Conservation (phyloP, 257 asterid species). For the Anisodus acutangulus region DNA sequence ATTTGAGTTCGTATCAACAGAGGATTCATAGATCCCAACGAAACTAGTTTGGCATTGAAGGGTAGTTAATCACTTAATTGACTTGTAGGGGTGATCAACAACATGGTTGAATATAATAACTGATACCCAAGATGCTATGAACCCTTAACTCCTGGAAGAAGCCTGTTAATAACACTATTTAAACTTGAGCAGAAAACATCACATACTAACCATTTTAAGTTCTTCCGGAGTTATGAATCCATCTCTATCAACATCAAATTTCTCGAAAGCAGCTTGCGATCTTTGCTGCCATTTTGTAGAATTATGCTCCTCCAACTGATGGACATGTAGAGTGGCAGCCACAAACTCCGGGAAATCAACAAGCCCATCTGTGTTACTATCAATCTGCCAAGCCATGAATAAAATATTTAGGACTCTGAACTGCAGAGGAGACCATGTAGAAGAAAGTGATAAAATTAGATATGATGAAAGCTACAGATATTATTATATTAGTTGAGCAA, state of each 20-base stretch:
- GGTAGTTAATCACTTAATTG: neutral
- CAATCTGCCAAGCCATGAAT: constrained; percentile 59
- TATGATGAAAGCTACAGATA: neutral
- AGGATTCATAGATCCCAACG: neutral
- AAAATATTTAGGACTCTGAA: neutral
- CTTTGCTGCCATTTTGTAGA: constrained; percentile 69
- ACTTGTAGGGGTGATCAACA: constrained; percentile 13
- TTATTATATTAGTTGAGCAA: neutral
- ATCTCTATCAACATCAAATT: constrained; percentile 78
- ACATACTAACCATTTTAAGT: constrained; percentile 65
- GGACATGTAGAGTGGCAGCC: constrained; percentile 81
- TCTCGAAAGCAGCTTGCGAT: constrained; percentile 77
- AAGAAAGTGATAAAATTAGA: neutral
- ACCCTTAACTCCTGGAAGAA: neutral
- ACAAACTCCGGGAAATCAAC: constrained; percentile 84
- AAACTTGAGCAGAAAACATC: neutral
- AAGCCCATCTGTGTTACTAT: constrained; percentile 84
- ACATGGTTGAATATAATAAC: neutral
- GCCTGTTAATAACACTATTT: neutral
- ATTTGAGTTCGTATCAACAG: neutral
- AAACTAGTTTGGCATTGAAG: neutral
- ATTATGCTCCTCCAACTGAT: constrained; percentile 80
- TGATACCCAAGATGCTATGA: neutral
- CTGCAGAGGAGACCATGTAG: neutral
- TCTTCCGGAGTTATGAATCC: constrained; percentile 81